Evolutionary conservation across 1,284 basidiomycete genomes (phyloP).

Genomic region (Ceratobasidium sp.): DNA sequence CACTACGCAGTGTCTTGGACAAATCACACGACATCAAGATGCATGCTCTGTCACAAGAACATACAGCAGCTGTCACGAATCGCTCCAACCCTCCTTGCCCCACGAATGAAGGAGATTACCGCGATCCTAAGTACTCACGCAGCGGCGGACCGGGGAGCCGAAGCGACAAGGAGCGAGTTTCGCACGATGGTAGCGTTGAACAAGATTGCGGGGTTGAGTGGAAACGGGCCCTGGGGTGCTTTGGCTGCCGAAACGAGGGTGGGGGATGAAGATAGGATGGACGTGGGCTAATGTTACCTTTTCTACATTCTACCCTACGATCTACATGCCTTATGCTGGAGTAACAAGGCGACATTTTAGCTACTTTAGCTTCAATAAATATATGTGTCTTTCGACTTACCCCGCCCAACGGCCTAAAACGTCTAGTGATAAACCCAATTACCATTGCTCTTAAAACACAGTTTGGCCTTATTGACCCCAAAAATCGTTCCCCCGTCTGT

Average conservation of each 20-base stretch:
- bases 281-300: background rate
- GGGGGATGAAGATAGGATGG: background rate
- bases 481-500: no score
- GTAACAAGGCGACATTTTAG: no score
- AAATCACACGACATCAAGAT: conserved; percentile 97
- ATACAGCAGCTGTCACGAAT: conserved; percentile 89
- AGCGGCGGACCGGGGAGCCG: conserved; percentile 95
- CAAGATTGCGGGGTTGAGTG: conserved; percentile 54
- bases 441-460: no score
- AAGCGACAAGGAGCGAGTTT: conserved; percentile 87
- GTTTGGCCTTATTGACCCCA: no score
- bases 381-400: no score
- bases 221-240: conserved; percentile 57
- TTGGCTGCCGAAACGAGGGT: conserved; percentile 57
- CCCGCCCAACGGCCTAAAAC: no score
- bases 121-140: conserved; percentile 86
- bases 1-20: conserved; percentile 86
- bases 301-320: no score
- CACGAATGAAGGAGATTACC: conserved; percentile 86
- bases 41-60: conserved; percentile 93
- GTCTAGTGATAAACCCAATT: no score
- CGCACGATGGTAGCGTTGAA: conserved; percentile 87
- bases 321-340: no score
- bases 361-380: no score
- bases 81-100: conserved; percentile 81